Conservation (phyloP, 176 grass and related monocot species). For the Poa annua region DNA sequence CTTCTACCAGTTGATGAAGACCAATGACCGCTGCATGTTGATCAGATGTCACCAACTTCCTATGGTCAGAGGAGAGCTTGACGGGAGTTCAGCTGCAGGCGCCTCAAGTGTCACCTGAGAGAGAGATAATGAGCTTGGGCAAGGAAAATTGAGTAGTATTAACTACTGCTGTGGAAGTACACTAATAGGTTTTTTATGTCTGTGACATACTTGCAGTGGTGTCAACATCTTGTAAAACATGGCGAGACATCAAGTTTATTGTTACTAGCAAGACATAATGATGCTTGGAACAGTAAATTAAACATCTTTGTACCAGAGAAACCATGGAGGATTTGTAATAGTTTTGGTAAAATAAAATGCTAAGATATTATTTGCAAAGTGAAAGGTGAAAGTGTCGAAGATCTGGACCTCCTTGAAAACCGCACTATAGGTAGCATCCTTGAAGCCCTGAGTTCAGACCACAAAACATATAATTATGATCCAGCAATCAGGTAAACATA, state of each 20-base stretch:
- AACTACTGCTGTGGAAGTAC: background rate
- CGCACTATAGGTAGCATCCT: slow-evolving; percentile 70
- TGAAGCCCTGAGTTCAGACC: slow-evolving; percentile 64
- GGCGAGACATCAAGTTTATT: background rate
- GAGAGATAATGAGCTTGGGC: background rate
- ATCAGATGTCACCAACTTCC: slow-evolving; percentile 44
- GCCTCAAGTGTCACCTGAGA: slow-evolving; percentile 57
- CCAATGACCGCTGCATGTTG: background rate
- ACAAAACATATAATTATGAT: slow-evolving; percentile 24
- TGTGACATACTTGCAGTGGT: background rate
- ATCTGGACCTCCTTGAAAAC: slow-evolving; percentile 77
- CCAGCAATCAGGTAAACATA: slow-evolving; percentile 3
- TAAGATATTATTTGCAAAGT: background rate
- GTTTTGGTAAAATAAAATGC: background rate
- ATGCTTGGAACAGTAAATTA: background rate
- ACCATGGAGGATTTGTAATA: background rate
- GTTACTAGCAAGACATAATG: background rate
- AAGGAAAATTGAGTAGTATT: background rate
- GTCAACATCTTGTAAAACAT: background rate
- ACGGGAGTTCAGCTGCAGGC: slow-evolving; percentile 23
- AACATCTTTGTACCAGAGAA: background rate
- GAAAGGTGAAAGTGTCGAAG: background rate
- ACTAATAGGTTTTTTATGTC: background rate
- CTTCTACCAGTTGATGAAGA: background rate
- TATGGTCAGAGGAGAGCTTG: slow-evolving; percentile 37